phyloP scores from a whole-genome alignment of 805 yeast genomes.

The Ascoidea asiatica region DNA sequence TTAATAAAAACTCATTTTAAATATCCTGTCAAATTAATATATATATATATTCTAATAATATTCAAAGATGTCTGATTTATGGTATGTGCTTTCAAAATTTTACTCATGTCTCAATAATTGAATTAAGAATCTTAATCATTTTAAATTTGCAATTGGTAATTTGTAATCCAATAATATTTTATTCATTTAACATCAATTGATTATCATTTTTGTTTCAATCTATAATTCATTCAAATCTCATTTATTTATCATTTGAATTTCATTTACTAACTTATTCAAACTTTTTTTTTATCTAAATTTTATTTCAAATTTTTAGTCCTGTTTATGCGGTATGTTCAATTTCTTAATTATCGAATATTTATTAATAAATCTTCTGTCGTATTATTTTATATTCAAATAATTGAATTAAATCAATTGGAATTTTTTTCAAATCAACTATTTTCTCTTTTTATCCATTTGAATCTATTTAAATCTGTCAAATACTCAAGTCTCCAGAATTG shows the following conservation, averaged over 20 bases:
- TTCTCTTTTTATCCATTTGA: neutral
- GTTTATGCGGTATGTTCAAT: conserved; percentile 46
- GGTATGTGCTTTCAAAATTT: conserved; percentile 33
- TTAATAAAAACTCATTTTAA: too few relatives aligned
- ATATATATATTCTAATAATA: conserved; percentile 1
- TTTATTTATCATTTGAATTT: too few relatives aligned
- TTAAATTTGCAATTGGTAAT: neutral
- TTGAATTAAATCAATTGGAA: too few relatives aligned
- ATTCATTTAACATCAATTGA: neutral
- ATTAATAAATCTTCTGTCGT: neutral
- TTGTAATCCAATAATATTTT: neutral
- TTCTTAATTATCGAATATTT: neutral
- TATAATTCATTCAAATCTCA: too few relatives aligned
- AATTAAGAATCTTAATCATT: conserved; percentile 4
- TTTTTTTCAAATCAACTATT: too few relatives aligned
- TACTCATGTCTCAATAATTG: neutral
- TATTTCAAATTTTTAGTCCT: conserved; percentile 31
- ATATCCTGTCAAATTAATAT: too few relatives aligned
- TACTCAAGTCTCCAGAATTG: too few relatives aligned
- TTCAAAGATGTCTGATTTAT: conserved; percentile 52
- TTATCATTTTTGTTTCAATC: neutral
- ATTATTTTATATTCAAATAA: too few relatives aligned
- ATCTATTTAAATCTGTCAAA: too few relatives aligned
- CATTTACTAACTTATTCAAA: neutral
- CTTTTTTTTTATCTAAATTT: neutral